These are phyloP conservation scores for Verruconis gallopava DNA, from an alignment of 2,329 filamentous ascomycete genomes.

Conservation along the genomic window DNA sequence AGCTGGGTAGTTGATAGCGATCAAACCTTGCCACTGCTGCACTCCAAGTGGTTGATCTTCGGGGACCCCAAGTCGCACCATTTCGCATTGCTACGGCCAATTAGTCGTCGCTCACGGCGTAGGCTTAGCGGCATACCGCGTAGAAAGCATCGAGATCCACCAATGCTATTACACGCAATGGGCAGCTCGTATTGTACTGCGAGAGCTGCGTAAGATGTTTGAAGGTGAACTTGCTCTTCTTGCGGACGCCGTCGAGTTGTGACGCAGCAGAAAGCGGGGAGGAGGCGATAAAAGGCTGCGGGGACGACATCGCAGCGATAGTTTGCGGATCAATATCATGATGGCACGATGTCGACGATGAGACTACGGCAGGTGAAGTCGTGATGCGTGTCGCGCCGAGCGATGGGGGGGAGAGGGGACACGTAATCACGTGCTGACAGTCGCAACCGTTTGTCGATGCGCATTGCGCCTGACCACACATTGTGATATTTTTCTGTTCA, in stretches of 20 bases:
- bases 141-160: conserved; percentile 98
- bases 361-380: too few species aligned
- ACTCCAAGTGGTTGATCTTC: conserved; percentile 77
- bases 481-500: too few species aligned
- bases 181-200: conserved; percentile 56
- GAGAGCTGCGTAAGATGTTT: conserved; percentile 68
- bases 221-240: conserved; percentile 67
- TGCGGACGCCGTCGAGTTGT: conserved; percentile 18
- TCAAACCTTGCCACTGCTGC: conserved; percentile 89
- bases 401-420: too few species aligned
- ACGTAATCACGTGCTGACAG: too few species aligned
- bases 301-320: conserved; percentile 31
- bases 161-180: conserved; percentile 77
- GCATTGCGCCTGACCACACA: too few species aligned
- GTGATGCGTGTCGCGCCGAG: too few species aligned
- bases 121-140: conserved; percentile 24
- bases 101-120: too few species aligned
- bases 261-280: conserved; percentile 16
- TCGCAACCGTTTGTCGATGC: too few species aligned
- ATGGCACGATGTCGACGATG: background rate
- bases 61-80: conserved; percentile 64
- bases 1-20: conserved; percentile 92
- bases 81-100: conserved; percentile 67
- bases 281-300: conserved; percentile 22
- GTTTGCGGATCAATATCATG: background rate